Base-by-base conservation (phyloP, 768 basidiomycete species). In the Sporobolomyces phaffii region DNA sequence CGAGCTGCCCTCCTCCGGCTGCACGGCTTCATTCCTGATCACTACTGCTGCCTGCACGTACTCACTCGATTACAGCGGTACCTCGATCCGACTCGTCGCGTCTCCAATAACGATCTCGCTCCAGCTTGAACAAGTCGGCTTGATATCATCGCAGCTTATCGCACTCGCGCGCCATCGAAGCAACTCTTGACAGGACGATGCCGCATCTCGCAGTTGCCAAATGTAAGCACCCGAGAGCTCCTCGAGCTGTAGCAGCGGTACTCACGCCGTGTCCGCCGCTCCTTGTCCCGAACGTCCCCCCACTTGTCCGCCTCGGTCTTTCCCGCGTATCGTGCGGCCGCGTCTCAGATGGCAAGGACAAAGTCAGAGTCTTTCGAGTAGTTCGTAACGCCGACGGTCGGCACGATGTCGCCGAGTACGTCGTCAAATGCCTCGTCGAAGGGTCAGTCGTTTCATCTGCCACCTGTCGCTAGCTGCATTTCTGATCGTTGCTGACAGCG, bases 371-470 rank as follows among this genome's bases (percentile, higher is more conserved):
- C 47, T 83, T 90, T 70, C 85, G 93, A 34, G 83, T 94, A 61
- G 90, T 93, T 26, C 82, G 91, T 17, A 62, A 60, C 31, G 49
- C 62, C 31, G 72, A 62, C 56, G 62, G 73, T 79, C 65, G 60
- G 22, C 88, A 92, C 73, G 81, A 86, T 38, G 78, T 92, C 14
- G 89, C 87, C 33, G 91, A 94, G 77, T 93, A 93, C 79, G 87
- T 85, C 68, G 88, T 93, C 28, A 82, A 83, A 10, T 82, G 84
- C 4, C 80, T 94, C 59, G 78, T 97, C 14, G 91, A 96, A 77
- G 93, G 93, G 88, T 88, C 76, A 36, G 54, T 43, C 28, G 26
- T 5, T n/a, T 43, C 14, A 22, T 8, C 38, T 38, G n/a, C n/a
- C n/a, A n/a, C n/a, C n/a, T n/a, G n/a, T n/a, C n/a, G n/a, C n/a